Conservation (phyloP, 208 protist species). For the Herpetomonas samuelpessoai region DNA sequence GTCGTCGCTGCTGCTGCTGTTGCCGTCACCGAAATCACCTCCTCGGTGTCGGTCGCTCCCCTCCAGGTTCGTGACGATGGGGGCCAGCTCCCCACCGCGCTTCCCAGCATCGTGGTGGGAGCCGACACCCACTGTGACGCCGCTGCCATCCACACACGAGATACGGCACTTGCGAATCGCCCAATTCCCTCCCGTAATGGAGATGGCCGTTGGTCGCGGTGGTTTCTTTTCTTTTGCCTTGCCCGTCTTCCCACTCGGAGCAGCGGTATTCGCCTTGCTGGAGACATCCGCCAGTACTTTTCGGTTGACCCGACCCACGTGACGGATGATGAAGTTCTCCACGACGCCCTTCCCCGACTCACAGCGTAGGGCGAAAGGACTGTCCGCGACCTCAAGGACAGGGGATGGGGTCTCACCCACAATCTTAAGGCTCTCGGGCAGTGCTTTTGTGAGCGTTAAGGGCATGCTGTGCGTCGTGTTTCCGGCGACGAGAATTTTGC, state of each 20-base stretch:
- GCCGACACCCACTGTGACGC: slow-evolving; percentile 39
- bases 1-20: background rate
- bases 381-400: slow-evolving; percentile 56
- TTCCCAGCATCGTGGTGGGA: background rate
- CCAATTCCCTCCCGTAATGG: slow-evolving; percentile 71
- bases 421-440: slow-evolving; percentile 68
- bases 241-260: background rate
- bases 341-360: slow-evolving; percentile 55
- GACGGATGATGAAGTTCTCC: slow-evolving; percentile 79
- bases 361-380: slow-evolving; percentile 50
- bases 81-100: background rate
- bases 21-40: background rate
- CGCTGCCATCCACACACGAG: slow-evolving; percentile 67
- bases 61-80: background rate
- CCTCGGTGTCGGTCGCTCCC: background rate
- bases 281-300: background rate
- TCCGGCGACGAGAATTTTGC: slow-evolving; percentile 55
- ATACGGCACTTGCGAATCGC: slow-evolving; percentile 65
- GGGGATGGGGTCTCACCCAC: slow-evolving; percentile 67
- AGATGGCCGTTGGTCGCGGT: slow-evolving; percentile 55
- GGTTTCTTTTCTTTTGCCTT: slow-evolving; percentile 28
- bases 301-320: slow-evolving; percentile 26
- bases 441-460: slow-evolving; percentile 39
- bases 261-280: background rate
- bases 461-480: slow-evolving; percentile 44